Percentiles rank a stretch among this genome's conserved stretches.
These are phyloP conservation scores for Solanum pinnatisectum DNA, from an alignment of 257 asterid species.

Conservation along the genomic window DNA sequence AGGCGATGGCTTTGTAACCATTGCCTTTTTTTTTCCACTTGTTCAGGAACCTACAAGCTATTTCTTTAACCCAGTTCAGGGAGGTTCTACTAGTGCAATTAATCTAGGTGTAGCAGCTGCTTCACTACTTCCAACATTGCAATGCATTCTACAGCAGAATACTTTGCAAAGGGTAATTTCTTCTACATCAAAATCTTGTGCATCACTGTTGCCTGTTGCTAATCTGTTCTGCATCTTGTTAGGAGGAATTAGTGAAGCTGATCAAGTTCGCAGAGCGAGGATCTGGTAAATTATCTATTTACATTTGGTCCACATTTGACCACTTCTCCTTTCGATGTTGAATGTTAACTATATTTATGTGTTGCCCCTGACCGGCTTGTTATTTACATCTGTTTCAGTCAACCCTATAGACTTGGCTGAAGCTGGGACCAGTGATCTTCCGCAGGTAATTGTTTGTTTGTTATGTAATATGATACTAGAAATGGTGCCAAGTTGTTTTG, in stretches of 20 bases:
- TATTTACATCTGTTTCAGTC: slow-evolving; percentile 30
- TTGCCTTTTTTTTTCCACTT: slow-evolving; percentile 13
- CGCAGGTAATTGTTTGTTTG: slow-evolving; percentile 40
- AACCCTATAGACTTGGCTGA: slow-evolving; percentile 40
- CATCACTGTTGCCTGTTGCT: slow-evolving; percentile 15
- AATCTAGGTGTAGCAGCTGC: slow-evolving; percentile 35
- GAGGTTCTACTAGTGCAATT: slow-evolving; percentile 35
- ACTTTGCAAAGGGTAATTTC: slow-evolving; percentile 62
- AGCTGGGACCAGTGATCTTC: slow-evolving; percentile 42
- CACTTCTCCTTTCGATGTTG: neutral
- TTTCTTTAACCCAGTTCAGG: slow-evolving; percentile 26
- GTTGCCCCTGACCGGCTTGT: neutral
- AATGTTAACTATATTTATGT: neutral
- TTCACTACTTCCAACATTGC: slow-evolving; percentile 73
- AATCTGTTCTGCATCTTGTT: slow-evolving; percentile 20
- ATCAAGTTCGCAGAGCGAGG: slow-evolving; percentile 71
- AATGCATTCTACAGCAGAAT: slow-evolving; percentile 69
- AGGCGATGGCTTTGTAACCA: slow-evolving; percentile 30
- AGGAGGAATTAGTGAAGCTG: slow-evolving; percentile 78
- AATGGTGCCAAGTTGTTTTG: neutral
- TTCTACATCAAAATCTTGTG: slow-evolving; percentile 5
- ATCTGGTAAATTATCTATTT: slow-evolving; percentile 42
- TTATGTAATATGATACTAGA: neutral
- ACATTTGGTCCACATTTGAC: neutral
- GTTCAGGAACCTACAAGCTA: slow-evolving; percentile 46